Evolutionary conservation across 352 stramenopile species (phyloP).

Genomic region (Phytopythium vexans): DNA sequence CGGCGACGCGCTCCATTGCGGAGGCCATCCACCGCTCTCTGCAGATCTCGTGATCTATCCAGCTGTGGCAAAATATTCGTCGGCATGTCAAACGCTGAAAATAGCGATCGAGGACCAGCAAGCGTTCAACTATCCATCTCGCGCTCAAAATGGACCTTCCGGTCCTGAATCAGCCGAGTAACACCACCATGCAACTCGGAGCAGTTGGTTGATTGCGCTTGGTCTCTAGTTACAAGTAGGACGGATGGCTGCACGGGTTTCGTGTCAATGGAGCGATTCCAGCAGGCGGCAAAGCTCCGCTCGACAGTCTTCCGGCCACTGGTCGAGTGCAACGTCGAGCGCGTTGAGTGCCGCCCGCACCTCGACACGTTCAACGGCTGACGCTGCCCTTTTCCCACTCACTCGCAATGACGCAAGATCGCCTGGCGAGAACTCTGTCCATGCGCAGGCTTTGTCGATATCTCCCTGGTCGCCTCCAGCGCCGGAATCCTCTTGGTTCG

Average conservation of each 20-base stretch:
- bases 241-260: too few relatives aligned
- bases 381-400: background rate
- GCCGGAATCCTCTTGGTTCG: background rate
- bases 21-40: background rate
- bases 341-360: slow-evolving; percentile 23
- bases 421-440: slow-evolving; percentile 41
- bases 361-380: background rate
- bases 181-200: too few relatives aligned
- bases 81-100: too few relatives aligned
- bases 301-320: slow-evolving; percentile 47
- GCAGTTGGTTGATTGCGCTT: too few relatives aligned
- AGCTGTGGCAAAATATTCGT: too few relatives aligned
- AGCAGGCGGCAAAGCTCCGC: slow-evolving; percentile 46
- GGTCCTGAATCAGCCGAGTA: too few relatives aligned
- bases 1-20: slow-evolving; percentile 3
- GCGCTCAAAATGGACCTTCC: too few relatives aligned
- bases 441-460: slow-evolving; percentile 13
- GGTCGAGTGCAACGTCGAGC: slow-evolving; percentile 48
- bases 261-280: slow-evolving; percentile 18
- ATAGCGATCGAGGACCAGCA: too few relatives aligned
- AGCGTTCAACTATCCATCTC: too few relatives aligned
- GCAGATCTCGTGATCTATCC: too few relatives aligned
- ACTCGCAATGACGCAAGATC: slow-evolving; percentile 40
- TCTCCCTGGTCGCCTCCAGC: slow-evolving; percentile 2
- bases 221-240: too few relatives aligned